A percentile compares a stretch with the other conserved stretches of the same genome.
These are phyloP conservation scores for Luvunga scandens DNA, from an alignment of 345 rosid species.

Conservation along the genomic window DNA sequence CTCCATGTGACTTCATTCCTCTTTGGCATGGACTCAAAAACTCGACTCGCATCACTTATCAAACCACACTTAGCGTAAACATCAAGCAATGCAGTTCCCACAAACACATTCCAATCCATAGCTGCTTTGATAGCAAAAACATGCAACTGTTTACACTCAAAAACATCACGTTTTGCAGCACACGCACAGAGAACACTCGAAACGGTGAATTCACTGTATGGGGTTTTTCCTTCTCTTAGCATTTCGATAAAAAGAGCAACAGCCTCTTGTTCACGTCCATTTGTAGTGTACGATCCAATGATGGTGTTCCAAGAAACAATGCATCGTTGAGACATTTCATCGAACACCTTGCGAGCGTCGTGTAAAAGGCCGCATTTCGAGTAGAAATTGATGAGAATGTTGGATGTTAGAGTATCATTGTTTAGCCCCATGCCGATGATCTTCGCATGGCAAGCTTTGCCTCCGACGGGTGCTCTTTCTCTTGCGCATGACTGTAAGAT, in stretches of 20 bases:
- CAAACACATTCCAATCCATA: slow-evolving; percentile 48
- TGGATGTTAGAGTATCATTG: slow-evolving; percentile 40
- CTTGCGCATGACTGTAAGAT: slow-evolving; percentile 47
- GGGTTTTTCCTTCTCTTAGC: slow-evolving; percentile 39
- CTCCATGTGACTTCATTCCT: slow-evolving; percentile 82
- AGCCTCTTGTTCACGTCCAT: slow-evolving; percentile 42
- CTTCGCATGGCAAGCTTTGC: slow-evolving; percentile 54
- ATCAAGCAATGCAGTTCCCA: slow-evolving; percentile 78
- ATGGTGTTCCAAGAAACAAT: slow-evolving; percentile 80
- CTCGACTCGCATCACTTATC: slow-evolving; percentile 41
- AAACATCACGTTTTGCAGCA: slow-evolving; percentile 35
- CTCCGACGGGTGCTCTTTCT: slow-evolving; percentile 29
- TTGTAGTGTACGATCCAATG: slow-evolving; percentile 41
- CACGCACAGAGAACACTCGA: slow-evolving; percentile 72
- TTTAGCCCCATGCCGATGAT: slow-evolving; percentile 34
- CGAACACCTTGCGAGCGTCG: slow-evolving; percentile 64
- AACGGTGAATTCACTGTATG: slow-evolving; percentile 59
- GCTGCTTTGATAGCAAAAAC: slow-evolving; percentile 53
- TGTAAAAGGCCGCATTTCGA: slow-evolving; percentile 44
- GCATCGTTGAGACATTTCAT: slow-evolving; percentile 59
- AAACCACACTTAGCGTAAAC: slow-evolving; percentile 69
- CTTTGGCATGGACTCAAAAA: slow-evolving; percentile 63
- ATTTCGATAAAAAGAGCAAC: slow-evolving; percentile 44
- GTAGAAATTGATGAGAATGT: slow-evolving; percentile 55
- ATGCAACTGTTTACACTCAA: slow-evolving; percentile 63